Evolutionary conservation across 192 early-diverging fungal genomes (phyloP).

Genomic region (Coemansia sp.): DNA sequence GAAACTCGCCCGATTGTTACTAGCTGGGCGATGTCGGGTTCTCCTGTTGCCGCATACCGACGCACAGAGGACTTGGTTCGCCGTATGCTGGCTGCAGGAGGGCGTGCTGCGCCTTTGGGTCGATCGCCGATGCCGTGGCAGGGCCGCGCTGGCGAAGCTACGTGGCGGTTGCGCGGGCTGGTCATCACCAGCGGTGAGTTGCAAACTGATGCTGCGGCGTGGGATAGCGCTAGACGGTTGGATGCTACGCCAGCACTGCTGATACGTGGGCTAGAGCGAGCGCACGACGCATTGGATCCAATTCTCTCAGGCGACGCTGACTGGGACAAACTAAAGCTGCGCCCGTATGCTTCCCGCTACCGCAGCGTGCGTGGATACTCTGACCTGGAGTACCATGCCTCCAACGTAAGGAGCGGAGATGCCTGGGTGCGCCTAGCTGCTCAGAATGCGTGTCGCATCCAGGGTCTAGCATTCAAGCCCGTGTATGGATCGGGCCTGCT

Average conservation of each 20-base stretch:
- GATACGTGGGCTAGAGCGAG: conserved; percentile 11
- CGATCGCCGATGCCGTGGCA: conserved; percentile 7
- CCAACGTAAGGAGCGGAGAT: conserved; percentile 8
- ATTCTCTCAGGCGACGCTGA: conserved; percentile 7
- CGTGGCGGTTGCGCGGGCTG: conserved; percentile 23
- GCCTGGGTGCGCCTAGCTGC: conserved; percentile 29
- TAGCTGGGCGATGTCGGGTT: conserved; percentile 69
- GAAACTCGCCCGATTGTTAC: conserved; percentile 64
- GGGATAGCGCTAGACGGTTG: conserved; percentile 11
- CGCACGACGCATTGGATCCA: conserved; percentile 19
- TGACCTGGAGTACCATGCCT: not conserved
- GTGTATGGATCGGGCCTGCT: conserved; percentile 22
- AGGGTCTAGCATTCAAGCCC: conserved; percentile 14
- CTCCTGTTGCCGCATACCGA: conserved; percentile 60
- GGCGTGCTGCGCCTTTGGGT: not conserved
- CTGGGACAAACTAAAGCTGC: conserved; percentile 36
- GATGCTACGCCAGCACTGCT: conserved; percentile 27
- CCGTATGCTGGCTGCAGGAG: conserved; percentile 26
- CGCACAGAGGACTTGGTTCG: conserved; percentile 62
- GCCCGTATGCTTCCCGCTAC: conserved; percentile 16
- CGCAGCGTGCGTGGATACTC: conserved; percentile 3
- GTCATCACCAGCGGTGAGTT: conserved; percentile 8
- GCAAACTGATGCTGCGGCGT: conserved; percentile 5
- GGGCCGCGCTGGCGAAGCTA: not conserved
- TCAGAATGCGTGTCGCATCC: conserved; percentile 22